Conservation (phyloP, 1,284 basidiomycete genomes). For the Ceratobasidium papillatum region DNA sequence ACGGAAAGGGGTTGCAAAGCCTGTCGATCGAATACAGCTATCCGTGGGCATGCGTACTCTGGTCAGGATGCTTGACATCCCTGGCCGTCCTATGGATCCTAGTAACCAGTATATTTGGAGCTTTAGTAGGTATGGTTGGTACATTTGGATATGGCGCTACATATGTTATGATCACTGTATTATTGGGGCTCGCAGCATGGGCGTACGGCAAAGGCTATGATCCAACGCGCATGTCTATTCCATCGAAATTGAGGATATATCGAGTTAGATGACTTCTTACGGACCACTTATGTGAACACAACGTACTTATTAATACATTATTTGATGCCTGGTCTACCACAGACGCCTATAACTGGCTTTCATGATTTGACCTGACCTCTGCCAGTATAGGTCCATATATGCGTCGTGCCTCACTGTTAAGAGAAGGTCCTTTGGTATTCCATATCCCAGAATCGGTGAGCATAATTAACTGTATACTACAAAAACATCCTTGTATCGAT, state of each 20-base stretch:
- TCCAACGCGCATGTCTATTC: neutral
- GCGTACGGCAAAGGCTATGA: constrained; percentile 21
- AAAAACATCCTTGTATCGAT: neutral
- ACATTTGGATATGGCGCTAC: neutral
- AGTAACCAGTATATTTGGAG: neutral
- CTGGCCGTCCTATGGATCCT: constrained; percentile 19
- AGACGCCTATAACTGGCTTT: too few relatives aligned
- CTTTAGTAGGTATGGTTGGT: neutral
- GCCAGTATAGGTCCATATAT: too few relatives aligned
- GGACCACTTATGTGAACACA: too few relatives aligned
- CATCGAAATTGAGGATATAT: neutral
- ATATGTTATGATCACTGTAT: neutral
- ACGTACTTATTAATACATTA: too few relatives aligned
- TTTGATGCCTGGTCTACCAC: too few relatives aligned
- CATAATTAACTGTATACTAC: neutral
- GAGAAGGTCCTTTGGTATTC: neutral
- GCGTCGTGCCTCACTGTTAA: too few relatives aligned
- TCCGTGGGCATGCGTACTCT: constrained; percentile 31
- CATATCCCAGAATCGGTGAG: neutral
- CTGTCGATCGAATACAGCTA: constrained; percentile 34
- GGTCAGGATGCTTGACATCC: constrained; percentile 24
- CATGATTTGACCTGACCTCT: too few relatives aligned
- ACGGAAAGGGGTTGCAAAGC: constrained; percentile 24
- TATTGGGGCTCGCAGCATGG: constrained; percentile 16
- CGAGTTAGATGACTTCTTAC: too few relatives aligned